phyloP scores from a whole-genome alignment of 2,329 filamentous ascomycete species.

The Colletotrichum spinosum region DNA sequence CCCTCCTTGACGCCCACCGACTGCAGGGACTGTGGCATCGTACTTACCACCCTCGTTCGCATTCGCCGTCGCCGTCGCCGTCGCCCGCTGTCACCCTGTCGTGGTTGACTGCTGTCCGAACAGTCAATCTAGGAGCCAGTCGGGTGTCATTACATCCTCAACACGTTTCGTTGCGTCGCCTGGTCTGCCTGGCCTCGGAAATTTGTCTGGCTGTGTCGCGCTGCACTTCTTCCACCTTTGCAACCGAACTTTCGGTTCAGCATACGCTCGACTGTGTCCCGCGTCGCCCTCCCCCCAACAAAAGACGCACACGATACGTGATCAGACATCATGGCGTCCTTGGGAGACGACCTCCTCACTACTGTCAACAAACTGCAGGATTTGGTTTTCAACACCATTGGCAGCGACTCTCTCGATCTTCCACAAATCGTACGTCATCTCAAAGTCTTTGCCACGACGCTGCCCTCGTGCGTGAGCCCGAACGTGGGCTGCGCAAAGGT shows the following conservation, averaged over 20 bases:
- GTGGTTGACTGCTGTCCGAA: not conserved
- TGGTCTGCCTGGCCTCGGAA: slow-evolving; percentile 7
- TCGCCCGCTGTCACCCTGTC: slow-evolving; percentile 22
- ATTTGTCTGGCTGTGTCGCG: not conserved
- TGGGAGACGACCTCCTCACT: slow-evolving; percentile 93
- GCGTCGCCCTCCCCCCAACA: not conserved
- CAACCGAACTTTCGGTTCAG: not conserved
- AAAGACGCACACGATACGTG: slow-evolving; percentile 1
- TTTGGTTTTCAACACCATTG: slow-evolving; percentile 99
- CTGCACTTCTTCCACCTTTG: not conserved
- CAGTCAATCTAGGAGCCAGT: too few relatives aligned
- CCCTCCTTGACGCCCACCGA: slow-evolving; percentile 1
- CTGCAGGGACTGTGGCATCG: slow-evolving; percentile 5
- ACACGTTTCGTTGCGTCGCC: slow-evolving; percentile 12
- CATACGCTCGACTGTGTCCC: not conserved
- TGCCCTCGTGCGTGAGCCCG: too few relatives aligned
- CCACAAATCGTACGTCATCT: slow-evolving; percentile 88
- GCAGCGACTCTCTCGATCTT: slow-evolving; percentile 96
- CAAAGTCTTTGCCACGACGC: not conserved
- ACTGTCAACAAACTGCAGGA: slow-evolving; percentile 99
- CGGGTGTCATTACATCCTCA: too few relatives aligned
- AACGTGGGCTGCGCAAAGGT: not conserved
- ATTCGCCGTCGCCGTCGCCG: not conserved
- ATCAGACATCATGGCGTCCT: slow-evolving; percentile 79
- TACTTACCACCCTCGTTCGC: slow-evolving; percentile 9